These are phyloP conservation scores for Nakaseomyces delphensis DNA, from an alignment of 1,139 yeast genomes.

Conservation along the genomic window DNA sequence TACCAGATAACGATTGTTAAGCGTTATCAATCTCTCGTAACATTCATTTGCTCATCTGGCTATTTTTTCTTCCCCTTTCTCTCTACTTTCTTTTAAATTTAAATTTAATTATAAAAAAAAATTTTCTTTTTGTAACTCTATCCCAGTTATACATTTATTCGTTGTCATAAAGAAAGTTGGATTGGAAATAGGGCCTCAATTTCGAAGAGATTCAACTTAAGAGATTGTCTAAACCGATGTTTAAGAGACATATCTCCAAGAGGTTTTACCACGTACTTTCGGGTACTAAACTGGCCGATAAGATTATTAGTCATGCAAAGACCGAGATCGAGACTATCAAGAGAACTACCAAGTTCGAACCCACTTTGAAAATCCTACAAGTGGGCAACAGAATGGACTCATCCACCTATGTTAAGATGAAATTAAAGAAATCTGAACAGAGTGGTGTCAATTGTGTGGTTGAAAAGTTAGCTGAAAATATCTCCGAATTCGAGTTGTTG, in stretches of 20 bases:
- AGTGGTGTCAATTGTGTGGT: slow-evolving; percentile 55
- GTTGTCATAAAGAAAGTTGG: too few relatives aligned
- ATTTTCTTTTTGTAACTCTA: too few relatives aligned
- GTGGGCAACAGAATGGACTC: slow-evolving; percentile 73
- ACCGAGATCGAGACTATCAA: slow-evolving; percentile 46
- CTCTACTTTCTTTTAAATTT: too few relatives aligned
- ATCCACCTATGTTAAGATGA: slow-evolving; percentile 65
- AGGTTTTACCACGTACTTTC: slow-evolving; percentile 32
- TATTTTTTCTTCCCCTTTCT: too few relatives aligned
- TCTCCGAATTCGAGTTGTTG: slow-evolving; percentile 49
- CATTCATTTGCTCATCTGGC: too few relatives aligned
- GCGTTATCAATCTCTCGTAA: too few relatives aligned
- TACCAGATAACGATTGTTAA: too few relatives aligned
- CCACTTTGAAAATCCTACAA: slow-evolving; percentile 61
- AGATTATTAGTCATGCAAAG: slow-evolving; percentile 32
- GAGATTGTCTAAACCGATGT: background rate
- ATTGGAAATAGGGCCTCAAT: too few relatives aligned
- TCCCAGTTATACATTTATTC: too few relatives aligned
- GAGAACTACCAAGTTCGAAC: slow-evolving; percentile 46
- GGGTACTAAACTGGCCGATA: slow-evolving; percentile 34
- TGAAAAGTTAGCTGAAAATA: slow-evolving; percentile 47
- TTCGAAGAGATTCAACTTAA: too few relatives aligned
- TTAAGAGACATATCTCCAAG: background rate
- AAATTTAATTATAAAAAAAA: too few relatives aligned
- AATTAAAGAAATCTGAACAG: slow-evolving; percentile 61